These are phyloP conservation scores for Aeminium ludgeri DNA, from an alignment of 495 filamentous ascomycete genomes.

Conservation along the genomic window DNA sequence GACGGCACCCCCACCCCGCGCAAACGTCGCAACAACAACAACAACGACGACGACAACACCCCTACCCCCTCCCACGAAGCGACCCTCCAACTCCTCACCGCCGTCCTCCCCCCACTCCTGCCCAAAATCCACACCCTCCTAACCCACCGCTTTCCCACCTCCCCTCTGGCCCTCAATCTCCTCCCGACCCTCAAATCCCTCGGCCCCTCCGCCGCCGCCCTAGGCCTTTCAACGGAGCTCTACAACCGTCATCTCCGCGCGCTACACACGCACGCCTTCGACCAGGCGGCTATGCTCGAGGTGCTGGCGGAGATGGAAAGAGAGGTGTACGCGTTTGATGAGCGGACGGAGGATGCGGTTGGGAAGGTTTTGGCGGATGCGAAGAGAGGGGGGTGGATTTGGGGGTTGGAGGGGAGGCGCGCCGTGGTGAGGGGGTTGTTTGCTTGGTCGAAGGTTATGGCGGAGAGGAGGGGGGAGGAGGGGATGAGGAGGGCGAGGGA, in stretches of 20 bases:
- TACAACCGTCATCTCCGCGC: constrained; percentile 58
- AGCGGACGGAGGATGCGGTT: constrained; percentile 38
- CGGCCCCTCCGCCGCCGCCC: constrained; percentile 50
- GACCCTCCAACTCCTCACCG: constrained; percentile 44
- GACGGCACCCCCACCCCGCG: constrained; percentile 7
- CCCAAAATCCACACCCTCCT: constrained; percentile 46
- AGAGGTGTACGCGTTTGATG: constrained; percentile 45
- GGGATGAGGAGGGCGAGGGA: constrained; percentile 10
- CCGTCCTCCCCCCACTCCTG: constrained; percentile 50
- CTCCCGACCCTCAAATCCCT: constrained; percentile 54
- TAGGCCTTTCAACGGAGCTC: constrained; percentile 54
- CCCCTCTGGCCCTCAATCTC: constrained; percentile 42
- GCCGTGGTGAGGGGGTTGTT: constrained; percentile 5
- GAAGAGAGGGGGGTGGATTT: constrained; percentile 2
- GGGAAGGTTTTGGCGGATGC: constrained; percentile 10
- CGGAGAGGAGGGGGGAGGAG: constrained; percentile 12
- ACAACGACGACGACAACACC: neutral
- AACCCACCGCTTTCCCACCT: constrained; percentile 42
- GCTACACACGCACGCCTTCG: constrained; percentile 44
- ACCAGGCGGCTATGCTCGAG: constrained; percentile 42
- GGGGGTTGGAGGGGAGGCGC: constrained; percentile 10
- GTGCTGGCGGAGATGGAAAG: constrained; percentile 64
- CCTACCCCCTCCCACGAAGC: constrained; percentile 4
- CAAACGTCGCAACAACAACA: neutral
- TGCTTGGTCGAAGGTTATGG: constrained; percentile 13